Evolutionary conservation across 495 filamentous ascomycete genomes (phyloP).

Genomic region (Tuber calosporum): DNA sequence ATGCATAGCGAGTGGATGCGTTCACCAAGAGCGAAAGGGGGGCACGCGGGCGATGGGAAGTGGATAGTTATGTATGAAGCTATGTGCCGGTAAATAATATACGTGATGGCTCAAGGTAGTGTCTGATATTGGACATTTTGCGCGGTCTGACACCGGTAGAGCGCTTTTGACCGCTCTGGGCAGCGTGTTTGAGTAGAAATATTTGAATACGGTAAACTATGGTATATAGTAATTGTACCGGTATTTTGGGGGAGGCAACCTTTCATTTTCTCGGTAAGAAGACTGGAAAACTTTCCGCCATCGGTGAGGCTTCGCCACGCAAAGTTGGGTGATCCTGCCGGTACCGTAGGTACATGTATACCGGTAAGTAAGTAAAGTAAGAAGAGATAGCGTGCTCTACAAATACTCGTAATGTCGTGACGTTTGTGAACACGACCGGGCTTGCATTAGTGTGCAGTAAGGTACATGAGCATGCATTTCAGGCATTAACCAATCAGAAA

Average conservation of each 20-base stretch:
- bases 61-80: background rate
- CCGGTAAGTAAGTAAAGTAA: too few relatives aligned
- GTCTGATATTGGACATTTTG: background rate
- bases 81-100: background rate
- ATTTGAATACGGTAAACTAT: too few relatives aligned
- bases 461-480: too few relatives aligned
- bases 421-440: too few relatives aligned
- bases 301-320: background rate
- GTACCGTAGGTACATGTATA: too few relatives aligned
- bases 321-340: too few relatives aligned
- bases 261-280: background rate
- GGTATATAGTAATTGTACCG: too few relatives aligned
- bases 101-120: background rate
- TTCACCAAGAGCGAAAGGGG: background rate
- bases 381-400: too few relatives aligned
- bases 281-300: background rate
- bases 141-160: background rate
- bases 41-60: background rate
- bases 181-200: background rate
- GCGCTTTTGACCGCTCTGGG: background rate
- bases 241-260: too few relatives aligned
- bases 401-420: too few relatives aligned
- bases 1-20: background rate
- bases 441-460: too few relatives aligned
- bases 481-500: too few relatives aligned